Evolutionary conservation across 148 eudicot genomes (phyloP), one percentile per base, ranked within the genome.

Genomic region (Silene latifolia): DNA sequence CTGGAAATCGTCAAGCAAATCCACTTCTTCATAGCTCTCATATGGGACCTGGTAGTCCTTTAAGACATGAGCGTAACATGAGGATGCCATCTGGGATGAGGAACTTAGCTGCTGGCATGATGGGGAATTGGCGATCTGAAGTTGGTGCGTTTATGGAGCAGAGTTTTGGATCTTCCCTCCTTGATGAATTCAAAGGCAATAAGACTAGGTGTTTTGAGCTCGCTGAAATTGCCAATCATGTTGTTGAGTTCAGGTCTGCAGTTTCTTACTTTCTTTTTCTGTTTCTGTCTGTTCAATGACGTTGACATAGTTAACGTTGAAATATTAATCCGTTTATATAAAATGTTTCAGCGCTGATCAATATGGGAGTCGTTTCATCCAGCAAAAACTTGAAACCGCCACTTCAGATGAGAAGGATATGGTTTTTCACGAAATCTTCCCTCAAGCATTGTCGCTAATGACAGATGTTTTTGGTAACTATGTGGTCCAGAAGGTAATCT

Each of bases 391-490:
- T 24, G 96, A 90, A 80, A 92, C 86, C 51, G 92, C 93, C 5
- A 84, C 93, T 27, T 47, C 72, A 17, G 91, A 90, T 53, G 98
- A 93, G 84, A 93, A 93, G 61, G 77, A 80, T 78, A 84, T 85
- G 90, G 90, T 93, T 59, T 93, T 90, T 35, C 76, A 86, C 63
- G 93, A 90, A 81, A 88, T 93, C 35, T 83, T 86, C 67, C 91
- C 98, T 27, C 90, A 85, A 57, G 98, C 98, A 44, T 78, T 84
- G 76, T 78, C 88, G 21, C 80, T 93, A 60, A 90, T 93, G 90
- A 93, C 96, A 39, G 98, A 93, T 77, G 98, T 93, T 42, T 93
- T 93, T 69, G 98, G 98, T 51, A 93, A 93, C 80, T 93, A 93
- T 77, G 96, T 93, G 53, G 80, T 93, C 67, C 98, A 93, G 69